These are phyloP conservation scores for Mycena polygramma DNA, from an alignment of 768 basidiomycete genomes.

Conservation along the genomic window DNA sequence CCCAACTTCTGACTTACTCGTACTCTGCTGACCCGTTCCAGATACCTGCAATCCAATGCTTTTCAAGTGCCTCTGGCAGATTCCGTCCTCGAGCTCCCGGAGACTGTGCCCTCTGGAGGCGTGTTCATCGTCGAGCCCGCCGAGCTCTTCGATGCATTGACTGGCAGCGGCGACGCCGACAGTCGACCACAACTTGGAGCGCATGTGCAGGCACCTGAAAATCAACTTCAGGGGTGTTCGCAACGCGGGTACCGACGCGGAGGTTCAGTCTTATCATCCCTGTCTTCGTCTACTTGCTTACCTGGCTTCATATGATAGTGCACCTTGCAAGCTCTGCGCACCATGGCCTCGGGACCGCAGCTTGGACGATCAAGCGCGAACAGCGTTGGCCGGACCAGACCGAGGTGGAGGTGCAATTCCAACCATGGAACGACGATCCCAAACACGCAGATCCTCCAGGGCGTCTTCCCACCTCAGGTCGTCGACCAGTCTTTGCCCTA, in stretches of 20 bases:
- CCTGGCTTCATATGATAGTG: constrained; percentile 59
- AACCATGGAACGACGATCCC: constrained; percentile 70
- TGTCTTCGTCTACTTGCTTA: neutral
- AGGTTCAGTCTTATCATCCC: constrained; percentile 61
- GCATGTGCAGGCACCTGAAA: constrained; percentile 73
- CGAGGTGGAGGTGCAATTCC: constrained; percentile 68
- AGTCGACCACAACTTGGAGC: constrained; percentile 70
- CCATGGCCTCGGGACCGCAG: constrained; percentile 82
- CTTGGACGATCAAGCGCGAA: constrained; percentile 83
- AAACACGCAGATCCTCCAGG: constrained; percentile 63
- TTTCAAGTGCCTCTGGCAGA: constrained; percentile 68
- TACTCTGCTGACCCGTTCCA: constrained; percentile 40
- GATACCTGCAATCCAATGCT: constrained; percentile 64
- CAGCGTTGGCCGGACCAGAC: constrained; percentile 76
- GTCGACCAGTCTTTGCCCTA: neutral
- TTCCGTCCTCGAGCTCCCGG: constrained; percentile 70
- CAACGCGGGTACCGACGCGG: constrained; percentile 91
- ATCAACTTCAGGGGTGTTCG: constrained; percentile 70
- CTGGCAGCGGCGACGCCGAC: constrained; percentile 62
- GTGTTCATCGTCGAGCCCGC: constrained; percentile 80
- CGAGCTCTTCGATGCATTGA: constrained; percentile 80
- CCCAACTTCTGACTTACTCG: neutral
- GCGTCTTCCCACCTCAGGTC: constrained; percentile 44
- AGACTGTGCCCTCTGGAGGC: constrained; percentile 62
- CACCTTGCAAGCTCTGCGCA: constrained; percentile 72